Evolutionary conservation across 2,329 filamentous ascomycete genomes (phyloP), one percentile per base, ranked within the genome.

Genomic region (Cladosporium austrohemisphaericum): DNA sequence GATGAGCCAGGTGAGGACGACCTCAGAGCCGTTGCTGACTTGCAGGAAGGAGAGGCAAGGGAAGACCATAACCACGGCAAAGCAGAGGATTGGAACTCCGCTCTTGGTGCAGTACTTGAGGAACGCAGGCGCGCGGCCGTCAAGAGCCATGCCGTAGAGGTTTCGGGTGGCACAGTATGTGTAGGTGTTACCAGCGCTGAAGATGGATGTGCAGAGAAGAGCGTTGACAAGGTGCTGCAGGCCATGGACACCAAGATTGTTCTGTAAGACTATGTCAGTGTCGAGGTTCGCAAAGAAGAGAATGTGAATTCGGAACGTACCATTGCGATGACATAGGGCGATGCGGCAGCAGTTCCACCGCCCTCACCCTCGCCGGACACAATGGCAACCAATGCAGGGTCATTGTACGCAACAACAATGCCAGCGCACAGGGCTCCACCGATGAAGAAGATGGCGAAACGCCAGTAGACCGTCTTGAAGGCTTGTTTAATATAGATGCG

Each of bases 61-160:
- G 53, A 69, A 69, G 41, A 64, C 47, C 41, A 45, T 45, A 26
- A 41, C 38, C 59, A 69, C 65, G 28, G 52, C 57, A 63, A 83
- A 79, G 59, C 75, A 77, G 60, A 74, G 81, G 57, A 83, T 74
- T 8, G 80, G 80, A 1, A 83, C 80, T 59, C 83, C 83, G 9
- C 76, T 74, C 55, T 71, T 74, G 7, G 77, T 85, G 60, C 76
- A 80, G 63, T 79, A 76, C 54, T 74, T 72, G 16, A 86, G 71
- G 60, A 84, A 62, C 33, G 66, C 68, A 0, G 77, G 77, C 0
- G 77, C 77, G 35, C 73, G 68, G 13, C 77, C 76, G 52, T 79
- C 74, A 4, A 79, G 68, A 1, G 77, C 69, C 13, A 80, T 66
- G 20, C 74, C 71, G 62, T 79, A 79, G 29, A 80, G 60, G 37